Conservation (phyloP, 2,329 filamentous ascomycete species). For the Podosphaera leucotricha region DNA sequence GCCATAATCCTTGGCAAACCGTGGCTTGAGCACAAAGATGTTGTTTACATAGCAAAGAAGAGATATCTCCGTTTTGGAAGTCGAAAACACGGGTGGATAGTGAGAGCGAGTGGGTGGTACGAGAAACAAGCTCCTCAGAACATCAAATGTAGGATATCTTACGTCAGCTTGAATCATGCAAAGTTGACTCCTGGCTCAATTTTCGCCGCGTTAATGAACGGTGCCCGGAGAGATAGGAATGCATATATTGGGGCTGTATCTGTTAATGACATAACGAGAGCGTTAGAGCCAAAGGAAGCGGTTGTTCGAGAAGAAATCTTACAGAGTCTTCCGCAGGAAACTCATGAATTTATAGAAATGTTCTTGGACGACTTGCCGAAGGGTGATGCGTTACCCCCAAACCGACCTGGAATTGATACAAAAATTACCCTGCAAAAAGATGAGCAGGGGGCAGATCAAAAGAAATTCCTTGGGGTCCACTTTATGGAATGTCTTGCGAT, state of each 20-base stretch:
- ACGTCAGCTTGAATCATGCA: neutral
- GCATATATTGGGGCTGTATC: neutral
- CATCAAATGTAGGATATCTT: neutral
- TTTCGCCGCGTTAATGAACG: neutral
- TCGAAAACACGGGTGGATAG: neutral
- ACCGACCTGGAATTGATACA: neutral
- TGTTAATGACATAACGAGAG: neutral
- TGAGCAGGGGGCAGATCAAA: neutral
- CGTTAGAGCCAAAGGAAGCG: neutral
- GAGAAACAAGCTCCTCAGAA: neutral
- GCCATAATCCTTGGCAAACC: neutral
- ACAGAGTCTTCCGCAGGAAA: neutral
- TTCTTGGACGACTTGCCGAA: neutral
- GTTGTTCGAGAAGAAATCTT: neutral
- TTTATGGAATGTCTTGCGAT: neutral
- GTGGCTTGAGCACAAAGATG: neutral
- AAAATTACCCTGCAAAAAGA: neutral
- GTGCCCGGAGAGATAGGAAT: neutral
- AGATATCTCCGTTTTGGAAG: neutral
- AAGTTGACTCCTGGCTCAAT: neutral
- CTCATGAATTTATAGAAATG: neutral
- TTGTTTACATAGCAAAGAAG: neutral
- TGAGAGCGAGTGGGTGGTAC: neutral
- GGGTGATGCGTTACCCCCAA: neutral
- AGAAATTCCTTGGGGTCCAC: neutral